Evolutionary conservation across 805 yeast species (phyloP).

Genomic region (Scheffersomyces ergatensis): DNA sequence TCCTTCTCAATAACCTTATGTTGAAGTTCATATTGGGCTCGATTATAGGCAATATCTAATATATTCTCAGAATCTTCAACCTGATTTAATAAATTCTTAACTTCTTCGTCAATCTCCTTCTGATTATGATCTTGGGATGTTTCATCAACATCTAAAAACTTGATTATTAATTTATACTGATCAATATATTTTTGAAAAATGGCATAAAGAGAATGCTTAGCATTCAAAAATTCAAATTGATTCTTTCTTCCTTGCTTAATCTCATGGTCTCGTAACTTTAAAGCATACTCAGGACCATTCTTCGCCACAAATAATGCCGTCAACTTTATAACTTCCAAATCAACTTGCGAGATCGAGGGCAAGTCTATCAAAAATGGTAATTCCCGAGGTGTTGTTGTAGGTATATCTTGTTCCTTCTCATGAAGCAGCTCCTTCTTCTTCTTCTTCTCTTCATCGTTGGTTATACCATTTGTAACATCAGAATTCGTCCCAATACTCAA

Average conservation of each 20-base stretch:
- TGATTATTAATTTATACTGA: slow-evolving; percentile 48
- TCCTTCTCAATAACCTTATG: slow-evolving; percentile 26
- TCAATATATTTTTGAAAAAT: slow-evolving; percentile 48
- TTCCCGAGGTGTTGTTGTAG: slow-evolving; percentile 15
- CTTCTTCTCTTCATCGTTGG: slow-evolving; percentile 1
- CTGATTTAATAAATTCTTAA: not conserved
- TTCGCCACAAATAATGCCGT: slow-evolving; percentile 69
- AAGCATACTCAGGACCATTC: slow-evolving; percentile 49
- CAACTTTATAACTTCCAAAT: slow-evolving; percentile 65
- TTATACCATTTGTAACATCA: not conserved
- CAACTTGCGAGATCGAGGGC: slow-evolving; percentile 53
- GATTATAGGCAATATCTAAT: slow-evolving; percentile 44
- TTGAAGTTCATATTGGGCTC: slow-evolving; percentile 55
- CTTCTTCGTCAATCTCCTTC: slow-evolving; percentile 7
- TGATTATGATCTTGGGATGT: not conserved
- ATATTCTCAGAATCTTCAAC: slow-evolving; percentile 25
- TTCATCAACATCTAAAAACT: slow-evolving; percentile 7
- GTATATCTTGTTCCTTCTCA: not conserved
- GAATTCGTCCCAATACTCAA: slow-evolving; percentile 14
- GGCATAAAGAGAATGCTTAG: slow-evolving; percentile 57
- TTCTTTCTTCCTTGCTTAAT: slow-evolving; percentile 34
- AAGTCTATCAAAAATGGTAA: slow-evolving; percentile 24
- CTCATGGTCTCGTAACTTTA: slow-evolving; percentile 33
- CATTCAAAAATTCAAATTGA: slow-evolving; percentile 68
- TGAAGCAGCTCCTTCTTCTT: not conserved